Percentiles rank a stretch among this genome's conserved stretches.
Conservation (phyloP, 2,329 filamentous ascomycete species). For the Ascochyta lentis region DNA sequence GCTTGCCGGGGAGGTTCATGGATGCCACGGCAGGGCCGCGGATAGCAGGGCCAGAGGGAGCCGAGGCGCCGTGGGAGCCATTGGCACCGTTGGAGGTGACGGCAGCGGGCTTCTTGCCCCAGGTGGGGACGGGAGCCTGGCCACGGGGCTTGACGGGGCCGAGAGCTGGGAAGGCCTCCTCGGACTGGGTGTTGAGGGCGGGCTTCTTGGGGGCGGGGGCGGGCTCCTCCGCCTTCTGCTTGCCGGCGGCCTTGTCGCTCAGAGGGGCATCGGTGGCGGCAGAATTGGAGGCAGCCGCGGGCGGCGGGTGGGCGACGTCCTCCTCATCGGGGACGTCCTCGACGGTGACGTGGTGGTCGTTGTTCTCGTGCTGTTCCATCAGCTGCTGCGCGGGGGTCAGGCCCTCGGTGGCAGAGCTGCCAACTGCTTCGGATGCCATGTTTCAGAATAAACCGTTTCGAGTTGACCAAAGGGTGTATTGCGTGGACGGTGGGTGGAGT, state of each 20-base stretch:
- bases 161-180: conserved; percentile 93
- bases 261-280: conserved; percentile 46
- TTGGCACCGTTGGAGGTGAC: conserved; percentile 58
- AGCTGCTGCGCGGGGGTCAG: conserved; percentile 63
- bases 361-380: conserved; percentile 68
- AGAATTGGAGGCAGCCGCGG: conserved; percentile 51
- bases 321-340: conserved; percentile 87
- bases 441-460: conserved; percentile 48
- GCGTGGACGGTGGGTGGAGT: conserved; percentile 41
- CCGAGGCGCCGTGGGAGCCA: conserved; percentile 64
- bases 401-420: conserved; percentile 44
- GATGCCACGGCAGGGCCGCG: conserved; percentile 59
- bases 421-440: conserved; percentile 48
- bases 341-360: conserved; percentile 71
- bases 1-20: conserved; percentile 81
- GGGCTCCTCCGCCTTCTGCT: conserved; percentile 66
- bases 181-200: conserved; percentile 79
- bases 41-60: conserved; percentile 60
- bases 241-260: conserved; percentile 70
- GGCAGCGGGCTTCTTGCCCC: conserved; percentile 72
- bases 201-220: conserved; percentile 42
- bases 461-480: conserved; percentile 47
- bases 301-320: conserved; percentile 65
- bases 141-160: conserved; percentile 71
- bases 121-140: conserved; percentile 71